These are phyloP conservation scores for Apostasia shenzhenica DNA, from an alignment of 106 monocot species.

Conservation along the genomic window DNA sequence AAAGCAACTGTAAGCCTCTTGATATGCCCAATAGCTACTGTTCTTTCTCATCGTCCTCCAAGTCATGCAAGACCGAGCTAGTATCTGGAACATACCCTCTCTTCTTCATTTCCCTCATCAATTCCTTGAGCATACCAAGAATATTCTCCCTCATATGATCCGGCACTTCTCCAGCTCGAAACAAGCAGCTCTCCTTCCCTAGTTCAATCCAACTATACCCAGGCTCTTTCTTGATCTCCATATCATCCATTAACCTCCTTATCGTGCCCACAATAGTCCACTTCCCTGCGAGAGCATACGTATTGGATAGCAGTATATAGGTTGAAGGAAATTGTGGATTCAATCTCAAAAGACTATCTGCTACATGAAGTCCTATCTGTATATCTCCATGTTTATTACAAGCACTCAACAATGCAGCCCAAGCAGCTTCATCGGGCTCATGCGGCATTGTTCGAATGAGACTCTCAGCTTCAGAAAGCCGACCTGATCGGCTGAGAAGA, in stretches of 20 bases:
- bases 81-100: slow-evolving; percentile 74
- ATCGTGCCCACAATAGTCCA: slow-evolving; percentile 56
- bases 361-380: slow-evolving; percentile 39
- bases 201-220: slow-evolving; percentile 75
- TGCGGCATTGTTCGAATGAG: slow-evolving; percentile 54
- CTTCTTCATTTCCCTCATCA: slow-evolving; percentile 50
- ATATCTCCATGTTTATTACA: slow-evolving; percentile 54
- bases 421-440: slow-evolving; percentile 68
- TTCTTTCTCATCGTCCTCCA: slow-evolving; percentile 76
- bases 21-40: slow-evolving; percentile 55
- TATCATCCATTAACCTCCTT: slow-evolving; percentile 47
- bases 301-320: slow-evolving; percentile 65
- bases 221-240: slow-evolving; percentile 58
- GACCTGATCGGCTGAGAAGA: slow-evolving; percentile 69
- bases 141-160: slow-evolving; percentile 37
- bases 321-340: slow-evolving; percentile 55
- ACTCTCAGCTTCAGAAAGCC: slow-evolving; percentile 58
- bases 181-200: slow-evolving; percentile 49
- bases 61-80: slow-evolving; percentile 58
- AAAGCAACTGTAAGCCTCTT: slow-evolving; percentile 75
- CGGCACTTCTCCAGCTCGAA: slow-evolving; percentile 62
- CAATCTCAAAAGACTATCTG: slow-evolving; percentile 48
- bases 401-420: slow-evolving; percentile 72
- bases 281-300: slow-evolving; percentile 43
- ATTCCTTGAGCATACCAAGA: slow-evolving; percentile 31